Evolutionary conservation across 164 flowering plant species (phyloP).

Genomic region (Aristolochia contorta): DNA sequence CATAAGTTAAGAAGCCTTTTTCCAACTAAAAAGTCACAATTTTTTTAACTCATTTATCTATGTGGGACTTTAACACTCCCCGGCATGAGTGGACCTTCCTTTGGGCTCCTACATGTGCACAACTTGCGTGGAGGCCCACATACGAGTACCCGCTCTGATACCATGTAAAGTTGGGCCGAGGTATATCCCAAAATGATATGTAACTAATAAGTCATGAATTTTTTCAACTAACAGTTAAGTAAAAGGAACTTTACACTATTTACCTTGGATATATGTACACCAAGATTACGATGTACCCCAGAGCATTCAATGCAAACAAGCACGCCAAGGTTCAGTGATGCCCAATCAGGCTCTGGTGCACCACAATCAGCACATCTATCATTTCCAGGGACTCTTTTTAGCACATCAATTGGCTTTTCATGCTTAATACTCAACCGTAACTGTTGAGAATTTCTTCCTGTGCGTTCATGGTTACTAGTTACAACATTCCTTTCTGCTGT

Average conservation of each 20-base stretch:
- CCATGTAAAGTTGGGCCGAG: no score
- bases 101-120: no score
- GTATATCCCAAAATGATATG: no score
- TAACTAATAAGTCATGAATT: no score
- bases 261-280: constrained; percentile 89
- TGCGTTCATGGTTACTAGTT: constrained; percentile 41
- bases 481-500: constrained; percentile 37
- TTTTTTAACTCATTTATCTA: no score
- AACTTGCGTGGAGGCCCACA: no score
- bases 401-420: constrained; percentile 74
- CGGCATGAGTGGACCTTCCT: no score
- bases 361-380: constrained; percentile 99
- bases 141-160: no score
- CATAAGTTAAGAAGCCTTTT: no score
- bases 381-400: constrained; percentile 75
- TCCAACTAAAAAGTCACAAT: no score
- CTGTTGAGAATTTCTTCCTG: constrained; percentile 39
- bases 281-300: constrained; percentile 98
- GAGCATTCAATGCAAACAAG: constrained; percentile 98
- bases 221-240: no score
- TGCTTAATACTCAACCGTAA: constrained; percentile 37
- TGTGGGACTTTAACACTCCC: no score
- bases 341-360: constrained; percentile 97
- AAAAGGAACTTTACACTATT: background rate
- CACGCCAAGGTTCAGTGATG: constrained; percentile 93